Conservation (phyloP, 371 early-diverging fungal species). For the Dinochytrium kinnereticum region DNA sequence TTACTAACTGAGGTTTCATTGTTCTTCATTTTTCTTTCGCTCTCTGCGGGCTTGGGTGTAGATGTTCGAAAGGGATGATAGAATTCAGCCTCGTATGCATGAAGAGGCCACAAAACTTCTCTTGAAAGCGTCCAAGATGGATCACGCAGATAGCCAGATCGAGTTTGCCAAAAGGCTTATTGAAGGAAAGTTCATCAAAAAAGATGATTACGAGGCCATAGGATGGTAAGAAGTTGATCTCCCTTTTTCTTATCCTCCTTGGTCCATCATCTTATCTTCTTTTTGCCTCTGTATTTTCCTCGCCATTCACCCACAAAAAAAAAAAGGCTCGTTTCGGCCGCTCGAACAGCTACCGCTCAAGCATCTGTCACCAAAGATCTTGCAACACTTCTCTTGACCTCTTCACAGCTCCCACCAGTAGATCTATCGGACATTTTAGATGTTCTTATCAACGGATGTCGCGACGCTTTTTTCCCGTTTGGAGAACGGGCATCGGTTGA, state of each 20-base stretch:
- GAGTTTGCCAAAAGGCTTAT: background rate
- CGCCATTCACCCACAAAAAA: too few relatives aligned
- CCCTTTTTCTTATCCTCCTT: too few relatives aligned
- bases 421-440: background rate
- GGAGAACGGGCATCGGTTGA: slow-evolving; percentile 21
- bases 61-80: background rate
- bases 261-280: too few relatives aligned
- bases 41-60: background rate
- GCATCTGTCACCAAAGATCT: background rate
- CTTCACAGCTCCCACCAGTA: background rate
- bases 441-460: background rate
- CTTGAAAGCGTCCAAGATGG: background rate
- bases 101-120: background rate
- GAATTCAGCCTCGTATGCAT: background rate
- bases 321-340: slow-evolving; percentile 12
- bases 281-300: too few relatives aligned
- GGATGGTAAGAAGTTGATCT: too few relatives aligned
- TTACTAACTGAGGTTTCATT: background rate
- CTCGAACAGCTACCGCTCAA: background rate
- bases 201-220: slow-evolving; percentile 15
- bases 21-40: background rate
- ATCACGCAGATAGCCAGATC: slow-evolving; percentile 14
- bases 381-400: slow-evolving; percentile 3
- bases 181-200: background rate
- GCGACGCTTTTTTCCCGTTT: background rate